Conservation (phyloP, 75 land plant species). For the Picea glauca region DNA sequence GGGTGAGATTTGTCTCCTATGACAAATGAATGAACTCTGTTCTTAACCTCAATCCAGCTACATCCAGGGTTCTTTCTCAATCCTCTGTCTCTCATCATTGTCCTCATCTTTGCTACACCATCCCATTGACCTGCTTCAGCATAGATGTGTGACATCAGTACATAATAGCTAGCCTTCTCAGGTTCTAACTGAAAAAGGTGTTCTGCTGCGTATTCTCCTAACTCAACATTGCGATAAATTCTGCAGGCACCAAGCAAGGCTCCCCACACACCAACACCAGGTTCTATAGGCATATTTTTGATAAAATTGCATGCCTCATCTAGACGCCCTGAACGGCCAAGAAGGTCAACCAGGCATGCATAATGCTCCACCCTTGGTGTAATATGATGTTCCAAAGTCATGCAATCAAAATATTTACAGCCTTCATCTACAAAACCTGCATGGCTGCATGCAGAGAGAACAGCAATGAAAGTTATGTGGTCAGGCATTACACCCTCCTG, state of each 20-base stretch:
- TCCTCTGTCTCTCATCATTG: conserved; percentile 1
- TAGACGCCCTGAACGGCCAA: conserved; percentile 44
- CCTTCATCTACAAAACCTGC: conserved; percentile 50
- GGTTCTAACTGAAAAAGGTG: conserved; percentile 44
- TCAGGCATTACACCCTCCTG: conserved; percentile 37
- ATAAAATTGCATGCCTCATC: conserved; percentile 36
- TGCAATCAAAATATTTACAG: conserved; percentile 25
- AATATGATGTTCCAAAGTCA: conserved; percentile 33
- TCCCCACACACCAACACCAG: conserved; percentile 40
- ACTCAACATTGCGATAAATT: conserved; percentile 23
- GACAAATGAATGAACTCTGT: neutral
- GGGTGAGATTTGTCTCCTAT: conserved; percentile 4
- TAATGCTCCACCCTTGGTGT: conserved; percentile 48
- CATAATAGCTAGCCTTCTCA: conserved; percentile 24
- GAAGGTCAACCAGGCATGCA: conserved; percentile 54
- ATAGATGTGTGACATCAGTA: conserved; percentile 31
- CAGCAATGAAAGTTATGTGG: conserved; percentile 41
- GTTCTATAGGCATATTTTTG: conserved; percentile 30
- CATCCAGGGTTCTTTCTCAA: neutral
- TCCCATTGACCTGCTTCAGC: neutral
- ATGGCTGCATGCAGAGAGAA: conserved; percentile 51
- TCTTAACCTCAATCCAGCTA: neutral
- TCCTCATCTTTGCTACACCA: neutral
- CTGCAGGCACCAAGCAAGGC: conserved; percentile 46
- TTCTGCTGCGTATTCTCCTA: conserved; percentile 25